A percentile compares a stretch with the other conserved stretches of the same genome.
These are phyloP conservation scores for Fusarium humuli DNA, from an alignment of 2,329 filamentous ascomycete species.

Conservation along the genomic window DNA sequence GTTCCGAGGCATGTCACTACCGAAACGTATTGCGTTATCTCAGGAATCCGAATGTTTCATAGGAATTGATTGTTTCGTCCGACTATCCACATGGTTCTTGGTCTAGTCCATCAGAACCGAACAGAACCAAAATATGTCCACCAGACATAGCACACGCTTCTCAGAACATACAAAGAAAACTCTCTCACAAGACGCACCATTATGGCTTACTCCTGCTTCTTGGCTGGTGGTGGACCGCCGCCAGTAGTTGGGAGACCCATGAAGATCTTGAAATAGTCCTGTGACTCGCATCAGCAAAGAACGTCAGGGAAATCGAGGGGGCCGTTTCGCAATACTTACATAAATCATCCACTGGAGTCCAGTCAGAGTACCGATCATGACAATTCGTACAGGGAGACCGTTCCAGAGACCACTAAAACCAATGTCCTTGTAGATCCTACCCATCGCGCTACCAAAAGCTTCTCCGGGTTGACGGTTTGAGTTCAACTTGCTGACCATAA, in stretches of 20 bases:
- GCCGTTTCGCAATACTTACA: conserved; percentile 57
- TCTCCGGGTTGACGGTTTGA: conserved; percentile 81
- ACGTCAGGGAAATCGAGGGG: background rate
- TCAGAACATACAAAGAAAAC: background rate
- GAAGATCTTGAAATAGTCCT: conserved; percentile 90
- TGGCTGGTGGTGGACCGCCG: conserved; percentile 67
- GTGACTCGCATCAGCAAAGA: conserved; percentile 9
- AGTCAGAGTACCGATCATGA: conserved; percentile 88
- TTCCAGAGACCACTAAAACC: conserved; percentile 93
- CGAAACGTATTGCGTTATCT: background rate
- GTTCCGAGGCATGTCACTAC: conserved; percentile 4
- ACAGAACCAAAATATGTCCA: background rate
- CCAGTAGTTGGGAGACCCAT: conserved; percentile 89
- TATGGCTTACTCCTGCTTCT: conserved; percentile 56
- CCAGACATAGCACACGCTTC: background rate
- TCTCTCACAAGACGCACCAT: background rate
- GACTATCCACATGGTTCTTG: background rate
- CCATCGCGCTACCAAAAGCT: conserved; percentile 78
- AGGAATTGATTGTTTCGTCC: conserved; percentile 5
- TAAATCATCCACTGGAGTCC: conserved; percentile 96
- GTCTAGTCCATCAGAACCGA: background rate
- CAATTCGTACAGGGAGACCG: conserved; percentile 83
- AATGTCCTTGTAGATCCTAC: conserved; percentile 86
- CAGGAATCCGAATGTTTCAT: conserved; percentile 2
- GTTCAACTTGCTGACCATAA: conserved; percentile 95